These are phyloP conservation scores for Acacia melanoxylon DNA, from an alignment of 306 rosid species.

Conservation along the genomic window DNA sequence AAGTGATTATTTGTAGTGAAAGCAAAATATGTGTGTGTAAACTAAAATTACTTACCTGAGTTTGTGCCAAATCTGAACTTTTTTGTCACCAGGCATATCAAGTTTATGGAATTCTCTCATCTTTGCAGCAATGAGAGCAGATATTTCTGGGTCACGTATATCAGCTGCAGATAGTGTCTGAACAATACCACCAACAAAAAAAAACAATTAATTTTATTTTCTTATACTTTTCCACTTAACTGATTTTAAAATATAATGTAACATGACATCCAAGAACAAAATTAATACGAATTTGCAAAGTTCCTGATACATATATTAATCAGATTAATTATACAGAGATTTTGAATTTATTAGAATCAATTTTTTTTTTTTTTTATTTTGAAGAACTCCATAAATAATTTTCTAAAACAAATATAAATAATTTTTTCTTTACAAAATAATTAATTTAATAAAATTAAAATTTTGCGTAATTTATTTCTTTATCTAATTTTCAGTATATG, in stretches of 20 bases:
- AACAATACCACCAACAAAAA: not conserved
- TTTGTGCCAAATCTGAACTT: conserved; percentile 49
- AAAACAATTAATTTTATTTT: not conserved
- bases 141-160: conserved; percentile 66
- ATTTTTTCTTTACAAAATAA: too few relatives aligned
- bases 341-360: not conserved
- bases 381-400: too few relatives aligned
- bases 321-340: not conserved
- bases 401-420: too few relatives aligned
- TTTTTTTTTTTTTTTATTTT: not conserved
- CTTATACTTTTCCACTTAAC: not conserved
- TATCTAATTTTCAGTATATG: not conserved
- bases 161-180: conserved; percentile 84
- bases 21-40: not conserved
- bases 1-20: too few relatives aligned
- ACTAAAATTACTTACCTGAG: conserved; percentile 38
- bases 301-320: not conserved
- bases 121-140: conserved; percentile 70
- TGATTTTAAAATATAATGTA: not conserved
- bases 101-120: conserved; percentile 79
- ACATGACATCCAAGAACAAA: not conserved
- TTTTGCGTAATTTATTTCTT: not conserved
- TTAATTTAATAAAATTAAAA: too few relatives aligned
- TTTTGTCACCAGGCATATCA: conserved; percentile 49
- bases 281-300: not conserved